Conservation (phyloP, 306 rosid genomes). For the Pterocarpus macrocarpus region DNA sequence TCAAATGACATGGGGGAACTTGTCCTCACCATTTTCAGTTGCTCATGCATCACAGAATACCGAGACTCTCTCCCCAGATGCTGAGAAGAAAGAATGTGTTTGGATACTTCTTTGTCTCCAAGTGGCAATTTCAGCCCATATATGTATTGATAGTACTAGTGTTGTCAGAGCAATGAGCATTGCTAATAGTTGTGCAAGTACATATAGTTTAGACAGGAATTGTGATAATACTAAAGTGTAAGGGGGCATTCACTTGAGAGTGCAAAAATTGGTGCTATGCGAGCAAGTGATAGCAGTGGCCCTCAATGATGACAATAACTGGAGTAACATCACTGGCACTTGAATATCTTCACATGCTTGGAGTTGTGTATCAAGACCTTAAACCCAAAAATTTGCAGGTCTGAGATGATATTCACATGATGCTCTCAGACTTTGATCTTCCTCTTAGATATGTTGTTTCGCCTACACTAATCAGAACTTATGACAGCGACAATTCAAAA, state of each 20-base stretch:
- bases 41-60: constrained; percentile 69
- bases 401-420: constrained; percentile 65
- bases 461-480: constrained; percentile 48
- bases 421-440: constrained; percentile 63
- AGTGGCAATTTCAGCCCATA: constrained; percentile 94
- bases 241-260: constrained; percentile 92
- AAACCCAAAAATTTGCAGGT: constrained; percentile 63
- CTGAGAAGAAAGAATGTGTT: constrained; percentile 86
- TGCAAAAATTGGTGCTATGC: constrained; percentile 84
- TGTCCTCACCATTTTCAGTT: constrained; percentile 61
- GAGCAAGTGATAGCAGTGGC: constrained; percentile 96
- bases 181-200: constrained; percentile 83
- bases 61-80: constrained; percentile 62
- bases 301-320: constrained; percentile 88
- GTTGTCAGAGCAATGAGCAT: constrained; percentile 90
- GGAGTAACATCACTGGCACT: constrained; percentile 88
- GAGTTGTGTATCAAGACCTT: constrained; percentile 62
- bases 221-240: constrained; percentile 74
- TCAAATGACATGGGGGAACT: constrained; percentile 54
- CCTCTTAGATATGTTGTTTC: constrained; percentile 56
- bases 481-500: constrained; percentile 46
- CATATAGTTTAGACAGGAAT: constrained; percentile 81
- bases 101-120: constrained; percentile 97
- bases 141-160: constrained; percentile 82
- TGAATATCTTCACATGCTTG: constrained; percentile 72